Evolutionary conservation across 345 rosid species (phyloP).

Genomic region (Chamaenerion angustifolium): DNA sequence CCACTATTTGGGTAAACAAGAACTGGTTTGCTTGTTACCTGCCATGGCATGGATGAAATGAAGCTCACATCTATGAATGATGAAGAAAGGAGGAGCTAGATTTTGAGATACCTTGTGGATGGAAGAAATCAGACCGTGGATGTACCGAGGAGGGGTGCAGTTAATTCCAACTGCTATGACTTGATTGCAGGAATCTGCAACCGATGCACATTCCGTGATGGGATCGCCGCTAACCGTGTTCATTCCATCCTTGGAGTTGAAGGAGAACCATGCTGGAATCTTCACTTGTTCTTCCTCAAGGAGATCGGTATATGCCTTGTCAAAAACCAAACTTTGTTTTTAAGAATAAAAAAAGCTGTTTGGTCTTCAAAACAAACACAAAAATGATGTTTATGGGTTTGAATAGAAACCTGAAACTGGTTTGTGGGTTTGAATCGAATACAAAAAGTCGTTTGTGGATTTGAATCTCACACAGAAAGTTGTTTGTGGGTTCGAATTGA

Average conservation of each 20-base stretch:
- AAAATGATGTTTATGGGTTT: too few species aligned
- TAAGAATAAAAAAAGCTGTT: too few species aligned
- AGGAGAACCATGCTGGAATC: constrained; percentile 81
- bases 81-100: too few species aligned
- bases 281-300: constrained; percentile 52
- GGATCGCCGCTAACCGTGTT: constrained; percentile 68
- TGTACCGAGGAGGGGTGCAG: constrained; percentile 67
- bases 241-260: constrained; percentile 55
- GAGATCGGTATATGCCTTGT: constrained; percentile 74
- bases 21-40: constrained; percentile 64
- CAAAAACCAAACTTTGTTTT: neutral
- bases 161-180: constrained; percentile 74
- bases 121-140: constrained; percentile 43
- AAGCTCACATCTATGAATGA: too few species aligned
- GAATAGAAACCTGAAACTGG: too few species aligned
- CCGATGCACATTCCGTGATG: constrained; percentile 47
- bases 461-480: too few species aligned
- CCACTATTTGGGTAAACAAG: constrained; percentile 78
- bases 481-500: too few species aligned
- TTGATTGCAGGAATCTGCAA: constrained; percentile 61
- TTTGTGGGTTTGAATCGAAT: too few species aligned
- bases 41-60: constrained; percentile 4
- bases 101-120: constrained; percentile 25
- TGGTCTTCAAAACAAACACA: too few species aligned
- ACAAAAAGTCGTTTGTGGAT: too few species aligned